Evolutionary conservation across 1,284 basidiomycete genomes (phyloP).

Genomic region (Testicularia cyperi): DNA sequence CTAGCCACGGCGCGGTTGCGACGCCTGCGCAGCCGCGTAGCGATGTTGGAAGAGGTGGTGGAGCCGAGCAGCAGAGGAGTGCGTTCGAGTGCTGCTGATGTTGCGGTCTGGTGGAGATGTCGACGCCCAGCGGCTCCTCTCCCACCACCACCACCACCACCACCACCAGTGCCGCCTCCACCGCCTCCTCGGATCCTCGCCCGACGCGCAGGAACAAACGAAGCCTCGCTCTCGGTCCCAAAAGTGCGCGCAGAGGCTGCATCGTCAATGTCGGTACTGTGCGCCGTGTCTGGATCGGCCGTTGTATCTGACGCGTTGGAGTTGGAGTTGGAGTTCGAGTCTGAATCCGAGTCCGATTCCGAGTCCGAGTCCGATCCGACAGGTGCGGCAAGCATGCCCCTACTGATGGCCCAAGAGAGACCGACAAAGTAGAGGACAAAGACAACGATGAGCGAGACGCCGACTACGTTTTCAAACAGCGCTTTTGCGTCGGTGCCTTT

Average conservation of each 20-base stretch:
- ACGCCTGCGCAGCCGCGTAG: slow-evolving; percentile 10
- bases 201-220: slow-evolving; percentile 14
- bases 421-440: slow-evolving; percentile 33
- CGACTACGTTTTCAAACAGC: slow-evolving; percentile 31
- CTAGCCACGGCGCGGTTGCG: slow-evolving; percentile 12
- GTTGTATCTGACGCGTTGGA: slow-evolving; percentile 1
- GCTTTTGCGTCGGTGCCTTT: slow-evolving; percentile 2
- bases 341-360: slow-evolving; percentile 3
- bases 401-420: slow-evolving; percentile 30
- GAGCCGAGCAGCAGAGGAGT: slow-evolving; percentile 30
- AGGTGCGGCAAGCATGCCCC: slow-evolving; percentile 28
- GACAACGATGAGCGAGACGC: slow-evolving; percentile 19
- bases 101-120: slow-evolving; percentile 15
- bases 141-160: no score
- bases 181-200: no score
- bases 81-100: slow-evolving; percentile 25
- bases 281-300: slow-evolving; percentile 5
- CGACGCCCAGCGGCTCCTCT: slow-evolving; percentile 15
- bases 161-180: no score
- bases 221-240: slow-evolving; percentile 26
- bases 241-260: slow-evolving; percentile 8
- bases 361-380: slow-evolving; percentile 16
- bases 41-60: slow-evolving; percentile 19
- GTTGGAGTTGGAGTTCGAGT: slow-evolving; percentile 9
- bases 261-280: no score